Conservation (phyloP, 768 basidiomycete genomes). For the Suillus hirtellus region DNA sequence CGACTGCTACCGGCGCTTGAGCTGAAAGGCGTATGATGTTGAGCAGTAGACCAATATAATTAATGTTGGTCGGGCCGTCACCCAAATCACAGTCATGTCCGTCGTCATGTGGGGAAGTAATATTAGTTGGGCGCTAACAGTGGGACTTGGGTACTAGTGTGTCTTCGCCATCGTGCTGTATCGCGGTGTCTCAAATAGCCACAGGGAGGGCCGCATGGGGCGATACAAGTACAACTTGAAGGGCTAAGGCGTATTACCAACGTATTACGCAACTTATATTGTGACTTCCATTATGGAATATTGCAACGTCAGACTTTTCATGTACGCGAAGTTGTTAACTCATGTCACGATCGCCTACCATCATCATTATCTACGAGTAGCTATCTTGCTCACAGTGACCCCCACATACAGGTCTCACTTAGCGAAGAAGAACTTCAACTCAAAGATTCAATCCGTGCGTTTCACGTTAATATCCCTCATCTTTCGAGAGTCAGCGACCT, state of each 20-base stretch:
- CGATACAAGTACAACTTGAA: too few relatives aligned
- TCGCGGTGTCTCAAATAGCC: neutral
- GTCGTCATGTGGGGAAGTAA: neutral
- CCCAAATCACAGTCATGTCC: neutral
- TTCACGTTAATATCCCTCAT: neutral
- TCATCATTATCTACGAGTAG: too few relatives aligned
- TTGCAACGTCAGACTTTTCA: neutral
- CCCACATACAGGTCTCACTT: too few relatives aligned
- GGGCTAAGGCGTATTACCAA: too few relatives aligned
- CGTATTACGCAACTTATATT: neutral
- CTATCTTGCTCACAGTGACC: too few relatives aligned
- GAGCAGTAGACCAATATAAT: neutral
- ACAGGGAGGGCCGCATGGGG: neutral
- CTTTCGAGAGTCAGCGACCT: neutral
- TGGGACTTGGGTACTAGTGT: neutral
- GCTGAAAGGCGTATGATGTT: neutral
- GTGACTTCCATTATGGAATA: neutral
- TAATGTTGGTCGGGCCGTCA: neutral
- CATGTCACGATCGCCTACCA: neutral
- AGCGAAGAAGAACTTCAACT: conserved; percentile 76
- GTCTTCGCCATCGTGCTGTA: neutral
- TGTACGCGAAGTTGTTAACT: neutral
- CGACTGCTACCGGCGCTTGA: neutral
- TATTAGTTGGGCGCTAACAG: neutral
- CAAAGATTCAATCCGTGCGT: conserved; percentile 76